These are phyloP conservation scores for Botrytis sinoallii DNA, from an alignment of 2,329 filamentous ascomycete species.

Conservation along the genomic window DNA sequence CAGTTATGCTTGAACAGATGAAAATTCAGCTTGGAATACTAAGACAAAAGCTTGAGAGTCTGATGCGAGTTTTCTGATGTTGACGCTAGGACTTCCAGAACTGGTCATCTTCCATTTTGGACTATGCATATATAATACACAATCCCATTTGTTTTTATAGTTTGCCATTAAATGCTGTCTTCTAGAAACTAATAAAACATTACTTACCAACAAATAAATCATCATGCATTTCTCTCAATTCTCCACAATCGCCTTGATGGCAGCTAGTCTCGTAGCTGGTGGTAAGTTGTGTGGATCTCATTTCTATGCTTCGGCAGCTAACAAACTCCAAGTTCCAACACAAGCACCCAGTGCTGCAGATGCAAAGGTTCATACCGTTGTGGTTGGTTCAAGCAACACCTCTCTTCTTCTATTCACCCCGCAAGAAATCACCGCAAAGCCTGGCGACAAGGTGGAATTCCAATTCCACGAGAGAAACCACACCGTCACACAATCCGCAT, in stretches of 20 bases:
- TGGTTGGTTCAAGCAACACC: slow-evolving; percentile 51
- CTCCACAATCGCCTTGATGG: slow-evolving; percentile 1
- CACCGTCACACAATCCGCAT: slow-evolving; percentile 74
- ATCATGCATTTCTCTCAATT: neutral
- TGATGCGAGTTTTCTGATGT: neutral
- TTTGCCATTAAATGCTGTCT: neutral
- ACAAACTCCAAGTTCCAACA: neutral
- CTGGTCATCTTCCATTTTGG: neutral
- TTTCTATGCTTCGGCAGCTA: neutral
- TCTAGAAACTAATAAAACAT: neutral
- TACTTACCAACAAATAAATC: neutral
- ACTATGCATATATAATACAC: neutral
- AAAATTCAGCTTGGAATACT: neutral
- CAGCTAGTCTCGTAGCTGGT: neutral
- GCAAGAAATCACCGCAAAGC: slow-evolving; percentile 57
- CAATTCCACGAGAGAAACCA: slow-evolving; percentile 69
- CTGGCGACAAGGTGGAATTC: slow-evolving; percentile 64
- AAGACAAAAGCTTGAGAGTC: neutral
- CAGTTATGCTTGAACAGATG: neutral
- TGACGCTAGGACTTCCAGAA: neutral
- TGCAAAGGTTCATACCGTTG: slow-evolving; percentile 55
- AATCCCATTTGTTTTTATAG: neutral
- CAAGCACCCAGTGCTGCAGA: neutral
- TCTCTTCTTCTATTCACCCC: slow-evolving; percentile 59
- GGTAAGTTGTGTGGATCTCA: neutral